Evolutionary conservation across 306 rosid species (phyloP).

Genomic region (Comarum palustre): DNA sequence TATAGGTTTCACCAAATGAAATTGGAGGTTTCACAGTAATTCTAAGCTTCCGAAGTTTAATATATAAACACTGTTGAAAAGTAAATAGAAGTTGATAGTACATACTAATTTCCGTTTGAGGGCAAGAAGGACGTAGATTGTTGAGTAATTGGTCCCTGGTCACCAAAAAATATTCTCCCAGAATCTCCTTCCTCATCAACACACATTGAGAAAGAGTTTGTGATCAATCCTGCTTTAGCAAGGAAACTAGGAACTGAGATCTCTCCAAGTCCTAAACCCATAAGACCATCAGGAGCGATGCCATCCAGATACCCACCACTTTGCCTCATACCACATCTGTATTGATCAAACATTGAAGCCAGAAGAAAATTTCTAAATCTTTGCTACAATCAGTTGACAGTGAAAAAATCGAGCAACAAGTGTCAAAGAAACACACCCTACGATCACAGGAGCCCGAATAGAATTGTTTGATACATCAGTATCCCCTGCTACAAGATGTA

Average conservation of each 20-base stretch:
- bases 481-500: slow-evolving; percentile 66
- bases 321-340: slow-evolving; percentile 96
- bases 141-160: slow-evolving; percentile 66
- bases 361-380: slow-evolving; percentile 12
- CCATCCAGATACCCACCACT: slow-evolving; percentile 92
- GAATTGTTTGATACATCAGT: slow-evolving; percentile 42
- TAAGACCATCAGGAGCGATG: slow-evolving; percentile 87
- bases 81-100: slow-evolving; percentile 17
- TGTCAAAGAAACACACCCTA: slow-evolving; percentile 57
- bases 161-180: slow-evolving; percentile 88
- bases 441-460: slow-evolving; percentile 65
- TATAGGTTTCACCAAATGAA: slow-evolving; percentile 59
- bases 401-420: slow-evolving; percentile 10
- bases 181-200: slow-evolving; percentile 56
- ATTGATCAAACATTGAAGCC: slow-evolving; percentile 24
- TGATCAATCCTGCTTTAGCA: slow-evolving; percentile 71
- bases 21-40: not conserved
- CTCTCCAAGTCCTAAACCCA: slow-evolving; percentile 88
- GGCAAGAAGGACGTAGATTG: slow-evolving; percentile 74
- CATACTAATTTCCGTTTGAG: slow-evolving; percentile 65
- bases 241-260: slow-evolving; percentile 81
- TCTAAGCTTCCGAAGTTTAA: not conserved
- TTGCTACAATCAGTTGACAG: not conserved
- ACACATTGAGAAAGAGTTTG: slow-evolving; percentile 79
- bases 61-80: not conserved